Percentiles rank a stretch among this genome's conserved stretches.
phyloP scores from a whole-genome alignment of 202 grass and related monocot species.

The Panicum hallii region DNA sequence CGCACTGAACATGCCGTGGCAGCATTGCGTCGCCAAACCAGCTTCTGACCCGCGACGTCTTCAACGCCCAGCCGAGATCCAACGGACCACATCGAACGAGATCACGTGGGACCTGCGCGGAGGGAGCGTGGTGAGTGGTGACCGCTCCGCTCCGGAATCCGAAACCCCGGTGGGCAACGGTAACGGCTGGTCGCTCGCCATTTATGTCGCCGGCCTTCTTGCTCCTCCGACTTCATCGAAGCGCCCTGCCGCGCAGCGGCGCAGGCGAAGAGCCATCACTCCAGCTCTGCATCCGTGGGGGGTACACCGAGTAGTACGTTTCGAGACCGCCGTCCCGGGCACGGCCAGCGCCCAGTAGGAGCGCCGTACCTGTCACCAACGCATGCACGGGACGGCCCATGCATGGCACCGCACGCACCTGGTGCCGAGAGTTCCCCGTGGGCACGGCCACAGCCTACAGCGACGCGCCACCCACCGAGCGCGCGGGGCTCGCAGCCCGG shows the following conservation, averaged over 20 bases:
- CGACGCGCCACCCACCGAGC: not conserved
- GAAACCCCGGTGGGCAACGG: not conserved
- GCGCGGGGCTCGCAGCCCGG: not conserved
- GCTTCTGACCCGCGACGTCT: not conserved
- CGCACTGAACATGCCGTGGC: no score
- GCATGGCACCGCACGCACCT: not conserved
- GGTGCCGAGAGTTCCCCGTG: not conserved
- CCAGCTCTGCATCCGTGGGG: not conserved
- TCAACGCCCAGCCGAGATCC: not conserved
- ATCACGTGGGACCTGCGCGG: constrained; percentile 26
- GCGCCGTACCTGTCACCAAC: not conserved
- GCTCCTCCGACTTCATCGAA: not conserved
- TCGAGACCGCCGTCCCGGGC: not conserved
- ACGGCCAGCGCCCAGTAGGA: not conserved
- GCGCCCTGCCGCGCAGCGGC: not conserved
- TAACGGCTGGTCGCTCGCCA: not conserved
- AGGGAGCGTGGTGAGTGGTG: not conserved
- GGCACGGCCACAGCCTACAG: not conserved
- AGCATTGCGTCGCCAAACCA: not conserved
- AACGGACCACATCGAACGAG: not conserved
- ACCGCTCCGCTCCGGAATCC: not conserved
- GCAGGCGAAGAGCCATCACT: not conserved
- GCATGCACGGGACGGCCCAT: not conserved
- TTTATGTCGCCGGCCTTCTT: constrained; percentile 2
- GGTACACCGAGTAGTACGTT: not conserved